Conservation (phyloP, 2,329 filamentous ascomycete genomes). For the Ophiocordyceps camponoti-saundersi region DNA sequence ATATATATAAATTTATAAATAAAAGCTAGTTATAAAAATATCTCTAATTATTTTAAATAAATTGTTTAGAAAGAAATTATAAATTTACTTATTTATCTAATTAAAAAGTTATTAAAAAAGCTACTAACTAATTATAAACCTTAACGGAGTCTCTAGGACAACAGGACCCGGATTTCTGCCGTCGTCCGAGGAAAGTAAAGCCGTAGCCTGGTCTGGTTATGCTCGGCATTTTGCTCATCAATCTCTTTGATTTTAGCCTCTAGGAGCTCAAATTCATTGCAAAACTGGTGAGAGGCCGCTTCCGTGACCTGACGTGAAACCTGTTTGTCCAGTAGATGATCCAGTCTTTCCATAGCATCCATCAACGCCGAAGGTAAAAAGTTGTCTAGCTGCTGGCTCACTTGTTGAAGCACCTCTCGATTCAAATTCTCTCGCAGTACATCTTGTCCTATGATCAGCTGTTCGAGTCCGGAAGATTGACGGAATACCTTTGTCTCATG, state of each 20-base stretch:
- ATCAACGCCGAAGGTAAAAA: conserved; percentile 88
- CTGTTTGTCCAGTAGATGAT: conserved; percentile 52
- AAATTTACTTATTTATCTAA: too few relatives aligned
- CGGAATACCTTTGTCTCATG: conserved; percentile 60
- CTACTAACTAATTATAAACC: too few relatives aligned
- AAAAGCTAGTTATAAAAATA: too few relatives aligned
- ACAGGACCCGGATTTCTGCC: conserved; percentile 40
- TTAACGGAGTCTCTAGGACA: too few relatives aligned
- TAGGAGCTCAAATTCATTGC: conserved; percentile 57
- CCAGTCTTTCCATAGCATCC: conserved; percentile 73
- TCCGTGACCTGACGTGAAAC: conserved; percentile 65
- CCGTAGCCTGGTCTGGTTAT: conserved; percentile 10
- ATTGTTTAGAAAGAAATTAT: too few relatives aligned
- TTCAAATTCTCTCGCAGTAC: conserved; percentile 35
- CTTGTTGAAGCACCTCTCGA: conserved; percentile 36
- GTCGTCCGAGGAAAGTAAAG: conserved; percentile 39
- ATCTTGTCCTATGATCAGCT: conserved; percentile 42
- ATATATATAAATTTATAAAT: too few relatives aligned
- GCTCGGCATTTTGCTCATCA: conserved; percentile 14
- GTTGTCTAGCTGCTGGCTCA: conserved; percentile 66
- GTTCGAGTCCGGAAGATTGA: conserved; percentile 53
- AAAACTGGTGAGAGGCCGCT: conserved; percentile 69
- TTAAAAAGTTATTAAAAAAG: too few relatives aligned
- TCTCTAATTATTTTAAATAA: too few relatives aligned
- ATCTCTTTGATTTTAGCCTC: conserved; percentile 30